These are phyloP conservation scores for Reutealis trisperma DNA, from an alignment of 345 rosid species.

Conservation along the genomic window DNA sequence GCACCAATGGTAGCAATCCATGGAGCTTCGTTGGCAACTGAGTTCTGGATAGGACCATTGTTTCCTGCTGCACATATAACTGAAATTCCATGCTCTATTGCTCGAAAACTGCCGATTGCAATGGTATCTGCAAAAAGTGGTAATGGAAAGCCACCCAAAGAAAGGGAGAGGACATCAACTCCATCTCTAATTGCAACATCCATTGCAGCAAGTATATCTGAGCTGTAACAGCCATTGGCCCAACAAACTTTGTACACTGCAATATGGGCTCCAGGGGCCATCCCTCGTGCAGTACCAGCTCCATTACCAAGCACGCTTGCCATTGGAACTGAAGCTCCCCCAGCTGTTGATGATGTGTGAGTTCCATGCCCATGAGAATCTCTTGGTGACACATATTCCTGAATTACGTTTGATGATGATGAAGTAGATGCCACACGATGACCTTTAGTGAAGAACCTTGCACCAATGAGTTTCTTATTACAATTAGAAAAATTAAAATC, in stretches of 20 bases:
- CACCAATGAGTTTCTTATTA: conserved; percentile 81
- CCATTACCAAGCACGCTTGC: conserved; percentile 75
- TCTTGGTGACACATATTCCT: conserved; percentile 69
- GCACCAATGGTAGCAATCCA: conserved; percentile 92
- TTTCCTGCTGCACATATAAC: conserved; percentile 93
- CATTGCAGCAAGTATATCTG: conserved; percentile 87
- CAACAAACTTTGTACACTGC: conserved; percentile 92
- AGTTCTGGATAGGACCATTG: conserved; percentile 71
- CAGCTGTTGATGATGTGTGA: conserved; percentile 86
- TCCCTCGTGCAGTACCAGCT: conserved; percentile 79
- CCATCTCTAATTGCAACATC: conserved; percentile 75
- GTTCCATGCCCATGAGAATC: conserved; percentile 92
- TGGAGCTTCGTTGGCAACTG: conserved; percentile 90
- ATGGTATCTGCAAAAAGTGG: conserved; percentile 81
- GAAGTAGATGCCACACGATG: conserved; percentile 56
- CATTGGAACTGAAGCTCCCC: conserved; percentile 64
- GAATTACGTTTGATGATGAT: conserved; percentile 39
- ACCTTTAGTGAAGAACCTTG: conserved; percentile 80
- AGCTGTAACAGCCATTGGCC: conserved; percentile 83
- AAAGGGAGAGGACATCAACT: conserved; percentile 86
- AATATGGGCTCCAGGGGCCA: conserved; percentile 85
- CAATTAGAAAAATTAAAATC: conserved; percentile 56
- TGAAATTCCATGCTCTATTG: conserved; percentile 75
- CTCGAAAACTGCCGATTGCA: conserved; percentile 88
- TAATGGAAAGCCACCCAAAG: conserved; percentile 82